A percentile compares a stretch with the other conserved stretches of the same genome.
phyloP scores from a whole-genome alignment of 345 rosid species.

The Abelmoschus esculentus region DNA sequence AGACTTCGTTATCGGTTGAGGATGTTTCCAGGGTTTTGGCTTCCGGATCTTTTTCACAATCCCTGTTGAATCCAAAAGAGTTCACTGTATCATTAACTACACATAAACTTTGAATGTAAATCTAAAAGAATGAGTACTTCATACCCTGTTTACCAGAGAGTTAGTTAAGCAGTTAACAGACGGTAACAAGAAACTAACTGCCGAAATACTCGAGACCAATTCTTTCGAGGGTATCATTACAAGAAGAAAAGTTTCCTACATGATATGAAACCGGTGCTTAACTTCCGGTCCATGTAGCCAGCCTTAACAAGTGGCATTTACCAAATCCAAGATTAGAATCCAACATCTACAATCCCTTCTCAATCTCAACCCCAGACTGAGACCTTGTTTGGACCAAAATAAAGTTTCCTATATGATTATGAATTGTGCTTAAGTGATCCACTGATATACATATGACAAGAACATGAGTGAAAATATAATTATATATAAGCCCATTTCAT shows the following conservation, averaged over 20 bases:
- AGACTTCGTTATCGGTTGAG: conserved; percentile 71
- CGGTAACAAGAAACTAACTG: not conserved
- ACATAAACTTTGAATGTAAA: not conserved
- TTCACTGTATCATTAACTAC: not conserved
- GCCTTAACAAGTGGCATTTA: not conserved
- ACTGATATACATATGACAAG: not conserved
- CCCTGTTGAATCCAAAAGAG: conserved; percentile 24
- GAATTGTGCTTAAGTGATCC: not conserved
- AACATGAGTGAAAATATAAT: not conserved
- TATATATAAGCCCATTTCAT: not conserved
- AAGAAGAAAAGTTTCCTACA: too few species aligned
- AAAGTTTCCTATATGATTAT: not conserved
- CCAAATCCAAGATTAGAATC: too few species aligned
- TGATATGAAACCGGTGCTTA: not conserved
- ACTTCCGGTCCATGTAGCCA: not conserved
- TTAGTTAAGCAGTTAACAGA: not conserved
- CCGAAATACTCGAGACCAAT: not conserved
- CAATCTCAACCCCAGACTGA: not conserved
- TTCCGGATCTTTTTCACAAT: conserved; percentile 62
- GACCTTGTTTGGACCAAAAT: not conserved
- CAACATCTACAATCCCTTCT: not conserved
- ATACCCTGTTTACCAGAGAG: not conserved
- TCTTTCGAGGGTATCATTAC: not conserved
- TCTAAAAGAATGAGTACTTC: not conserved
- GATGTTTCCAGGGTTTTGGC: conserved; percentile 88